Percentiles rank a stretch among this genome's conserved stretches.
Conservation (phyloP, 2,329 filamentous ascomycete species). For the Ophiostoma triangulosporum region DNA sequence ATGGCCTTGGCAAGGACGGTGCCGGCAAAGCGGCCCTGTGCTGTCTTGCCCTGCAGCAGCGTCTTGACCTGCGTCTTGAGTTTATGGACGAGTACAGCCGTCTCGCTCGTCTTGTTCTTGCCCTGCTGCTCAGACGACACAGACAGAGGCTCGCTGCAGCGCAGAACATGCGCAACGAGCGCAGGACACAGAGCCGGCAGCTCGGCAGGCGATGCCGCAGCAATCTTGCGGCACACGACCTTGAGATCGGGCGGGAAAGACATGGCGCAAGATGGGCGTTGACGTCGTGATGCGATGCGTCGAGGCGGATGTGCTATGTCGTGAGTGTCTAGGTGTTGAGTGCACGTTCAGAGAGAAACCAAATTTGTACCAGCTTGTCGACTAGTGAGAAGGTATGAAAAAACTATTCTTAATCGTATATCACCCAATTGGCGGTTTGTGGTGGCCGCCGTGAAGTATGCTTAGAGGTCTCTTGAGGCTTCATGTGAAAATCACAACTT, state of each 20-base stretch:
- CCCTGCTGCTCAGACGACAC: slow-evolving; percentile 40
- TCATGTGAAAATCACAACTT: background rate
- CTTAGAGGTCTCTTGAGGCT: background rate
- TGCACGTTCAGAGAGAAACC: no score
- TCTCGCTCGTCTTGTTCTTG: slow-evolving; percentile 42
- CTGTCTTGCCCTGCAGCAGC: slow-evolving; percentile 61
- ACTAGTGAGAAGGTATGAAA: no score
- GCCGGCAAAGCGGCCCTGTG: slow-evolving; percentile 64
- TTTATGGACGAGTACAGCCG: slow-evolving; percentile 61
- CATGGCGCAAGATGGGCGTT: slow-evolving; percentile 16
- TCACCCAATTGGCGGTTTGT: background rate
- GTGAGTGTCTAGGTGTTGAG: background rate
- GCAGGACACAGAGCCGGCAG: slow-evolving; percentile 61
- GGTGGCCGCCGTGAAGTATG: background rate
- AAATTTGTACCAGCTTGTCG: background rate
- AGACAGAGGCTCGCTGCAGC: slow-evolving; percentile 49
- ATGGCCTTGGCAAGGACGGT: slow-evolving; percentile 67
- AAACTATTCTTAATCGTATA: background rate
- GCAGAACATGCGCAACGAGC: slow-evolving; percentile 47
- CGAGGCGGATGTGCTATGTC: background rate
- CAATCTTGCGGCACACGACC: slow-evolving; percentile 55
- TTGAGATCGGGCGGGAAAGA: slow-evolving; percentile 43
- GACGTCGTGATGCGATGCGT: background rate
- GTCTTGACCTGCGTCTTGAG: slow-evolving; percentile 66
- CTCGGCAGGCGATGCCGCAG: slow-evolving; percentile 56